These are phyloP conservation scores for Scheffersomyces amazonensis DNA, from an alignment of 805 yeast species.

Conservation along the genomic window DNA sequence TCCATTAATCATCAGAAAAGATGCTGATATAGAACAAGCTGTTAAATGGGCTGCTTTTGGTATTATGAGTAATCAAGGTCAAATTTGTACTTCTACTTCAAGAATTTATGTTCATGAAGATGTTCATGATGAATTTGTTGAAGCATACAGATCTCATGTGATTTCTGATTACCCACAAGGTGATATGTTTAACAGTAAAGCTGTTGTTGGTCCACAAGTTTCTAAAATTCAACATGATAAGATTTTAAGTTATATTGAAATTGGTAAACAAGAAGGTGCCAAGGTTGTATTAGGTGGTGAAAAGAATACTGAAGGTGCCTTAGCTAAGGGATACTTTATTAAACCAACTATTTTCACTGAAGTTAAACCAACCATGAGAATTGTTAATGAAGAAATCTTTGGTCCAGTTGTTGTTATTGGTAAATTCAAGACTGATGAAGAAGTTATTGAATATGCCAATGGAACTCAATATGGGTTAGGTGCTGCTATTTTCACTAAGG, in stretches of 20 bases:
- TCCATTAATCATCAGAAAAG: conserved; percentile 59
- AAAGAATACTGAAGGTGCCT: conserved; percentile 35
- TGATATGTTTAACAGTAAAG: conserved; percentile 44
- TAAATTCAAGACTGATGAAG: conserved; percentile 63
- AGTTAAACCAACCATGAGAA: conserved; percentile 60
- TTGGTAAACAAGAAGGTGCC: conserved; percentile 46
- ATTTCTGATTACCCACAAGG: conserved; percentile 53
- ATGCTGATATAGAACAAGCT: conserved; percentile 64
- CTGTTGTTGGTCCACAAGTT: conserved; percentile 62
- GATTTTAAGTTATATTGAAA: conserved; percentile 40
- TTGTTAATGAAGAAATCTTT: conserved; percentile 79
- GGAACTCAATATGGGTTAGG: conserved; percentile 77
- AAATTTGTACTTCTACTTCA: conserved; percentile 67
- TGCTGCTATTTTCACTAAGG: conserved; percentile 73
- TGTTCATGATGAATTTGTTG: conserved; percentile 53
- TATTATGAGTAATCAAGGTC: conserved; percentile 63
- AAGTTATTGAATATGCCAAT: conserved; percentile 69
- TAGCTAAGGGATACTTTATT: conserved; percentile 59
- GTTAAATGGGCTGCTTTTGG: conserved; percentile 68
- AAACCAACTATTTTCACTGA: conserved; percentile 77
- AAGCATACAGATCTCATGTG: conserved; percentile 43
- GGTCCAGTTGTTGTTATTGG: conserved; percentile 80
- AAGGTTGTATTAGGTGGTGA: conserved; percentile 40
- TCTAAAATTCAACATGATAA: conserved; percentile 55
- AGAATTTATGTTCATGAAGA: conserved; percentile 57